Evolutionary conservation across 176 grass and related monocot genomes (phyloP), one percentile per base, ranked within the genome.

Genomic region (Otatea glauca): DNA sequence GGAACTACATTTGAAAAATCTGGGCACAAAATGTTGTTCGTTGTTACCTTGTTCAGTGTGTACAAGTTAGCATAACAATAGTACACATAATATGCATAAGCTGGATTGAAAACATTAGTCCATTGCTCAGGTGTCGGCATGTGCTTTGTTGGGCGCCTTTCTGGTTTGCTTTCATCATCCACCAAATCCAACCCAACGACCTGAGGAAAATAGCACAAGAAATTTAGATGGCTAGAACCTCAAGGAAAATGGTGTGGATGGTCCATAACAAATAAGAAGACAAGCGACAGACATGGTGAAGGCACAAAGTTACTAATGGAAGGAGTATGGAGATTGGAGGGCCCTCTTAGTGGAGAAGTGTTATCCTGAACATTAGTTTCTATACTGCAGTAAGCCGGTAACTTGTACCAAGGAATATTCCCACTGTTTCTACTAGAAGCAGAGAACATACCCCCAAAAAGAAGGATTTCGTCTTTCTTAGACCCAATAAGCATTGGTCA

Each of bases 161-260:
- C 95, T 63, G 95, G 92, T 89, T 97, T 97, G 89, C 95, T 97
- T 91, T 97, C 95, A 93, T 97, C 95, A 90, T 97, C 95, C 77
- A 97, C 95, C 90, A 97, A 92, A 92, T 97, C 95, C 76, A 97
- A 88, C 38, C 95, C 95, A 29, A 97, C 92, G 50, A 97, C 90
- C 95, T 97, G 88, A 86, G 84, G 50, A 61, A 77, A 70, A 70
- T 12, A 76, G 44, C 3, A 79, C 20, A 39, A 59, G 15, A 54
- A 25, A 62, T 29, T 51, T 13, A 8, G 24, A 62, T 78, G 5
- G 61, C 16, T 65, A 16, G 4, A 56, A 48, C 55, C 7, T 32
- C 16, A 75, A 66, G 35, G 5, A 72, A 21, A 70, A 81, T 42
- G 23, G 21, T 60, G 41, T 27, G n/a, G 41, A 16, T 69, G 18